Evolutionary conservation across 495 filamentous ascomycete genomes (phyloP).

Genomic region (Penicillium malachiteum): DNA sequence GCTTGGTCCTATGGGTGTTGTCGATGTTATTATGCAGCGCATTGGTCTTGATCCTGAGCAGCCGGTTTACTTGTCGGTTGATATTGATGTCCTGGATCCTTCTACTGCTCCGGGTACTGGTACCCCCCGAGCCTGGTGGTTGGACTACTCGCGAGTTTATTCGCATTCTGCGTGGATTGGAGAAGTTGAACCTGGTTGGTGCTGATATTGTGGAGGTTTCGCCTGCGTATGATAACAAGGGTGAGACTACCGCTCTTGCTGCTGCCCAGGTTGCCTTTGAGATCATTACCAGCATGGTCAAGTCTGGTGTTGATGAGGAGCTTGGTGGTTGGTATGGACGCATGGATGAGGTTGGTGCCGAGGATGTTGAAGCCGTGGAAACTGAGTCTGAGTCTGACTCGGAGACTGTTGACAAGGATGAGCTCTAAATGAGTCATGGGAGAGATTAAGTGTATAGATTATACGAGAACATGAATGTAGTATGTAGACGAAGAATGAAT

Average conservation of each 20-base stretch:
- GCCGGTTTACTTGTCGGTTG: slow-evolving; percentile 70
- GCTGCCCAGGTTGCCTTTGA: slow-evolving; percentile 81
- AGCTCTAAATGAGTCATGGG: slow-evolving; percentile 29
- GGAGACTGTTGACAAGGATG: slow-evolving; percentile 36
- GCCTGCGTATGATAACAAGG: slow-evolving; percentile 79
- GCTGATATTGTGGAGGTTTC: slow-evolving; percentile 85
- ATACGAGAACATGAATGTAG: slow-evolving; percentile 17
- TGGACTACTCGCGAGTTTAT: slow-evolving; percentile 75
- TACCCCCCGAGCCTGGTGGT: slow-evolving; percentile 70
- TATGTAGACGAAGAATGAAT: slow-evolving; percentile 12
- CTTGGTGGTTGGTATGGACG: slow-evolving; percentile 47
- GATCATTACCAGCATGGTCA: slow-evolving; percentile 78
- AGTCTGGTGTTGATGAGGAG: slow-evolving; percentile 54
- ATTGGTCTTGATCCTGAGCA: slow-evolving; percentile 63
- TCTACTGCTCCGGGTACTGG: slow-evolving; percentile 70
- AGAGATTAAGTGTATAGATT: slow-evolving; percentile 6
- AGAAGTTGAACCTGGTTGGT: slow-evolving; percentile 69
- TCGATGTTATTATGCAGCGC: slow-evolving; percentile 55
- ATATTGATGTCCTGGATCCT: slow-evolving; percentile 76
- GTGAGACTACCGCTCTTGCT: slow-evolving; percentile 82
- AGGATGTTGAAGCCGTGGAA: slow-evolving; percentile 2
- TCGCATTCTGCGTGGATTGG: slow-evolving; percentile 65
- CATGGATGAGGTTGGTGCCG: slow-evolving; percentile 21
- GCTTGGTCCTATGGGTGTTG: slow-evolving; percentile 55
- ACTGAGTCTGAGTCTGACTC: slow-evolving; percentile 15